Conservation (phyloP, 495 filamentous ascomycete genomes). For the Penicillium lividum region DNA sequence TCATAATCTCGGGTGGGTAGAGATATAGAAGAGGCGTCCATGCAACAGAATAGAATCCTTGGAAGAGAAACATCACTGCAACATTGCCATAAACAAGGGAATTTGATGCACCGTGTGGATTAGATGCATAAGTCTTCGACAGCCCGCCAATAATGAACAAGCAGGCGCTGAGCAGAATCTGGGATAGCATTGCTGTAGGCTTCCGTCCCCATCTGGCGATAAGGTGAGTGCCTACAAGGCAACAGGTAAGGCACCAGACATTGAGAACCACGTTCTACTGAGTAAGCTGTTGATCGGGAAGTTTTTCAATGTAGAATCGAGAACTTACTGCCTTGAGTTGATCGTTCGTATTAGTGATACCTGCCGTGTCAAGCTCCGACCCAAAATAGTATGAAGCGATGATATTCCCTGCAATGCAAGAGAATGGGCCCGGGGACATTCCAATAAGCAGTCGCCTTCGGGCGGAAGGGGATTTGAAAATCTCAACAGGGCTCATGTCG, state of each 20-base stretch:
- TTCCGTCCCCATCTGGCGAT: slow-evolving; percentile 44
- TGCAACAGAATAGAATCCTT: slow-evolving; percentile 60
- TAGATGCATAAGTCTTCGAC: slow-evolving; percentile 48
- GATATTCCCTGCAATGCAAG: slow-evolving; percentile 52
- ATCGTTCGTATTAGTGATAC: slow-evolving; percentile 40
- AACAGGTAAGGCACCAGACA: slow-evolving; percentile 41
- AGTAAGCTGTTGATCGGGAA: not conserved
- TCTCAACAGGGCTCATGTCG: slow-evolving; percentile 42
- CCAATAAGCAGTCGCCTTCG: slow-evolving; percentile 48
- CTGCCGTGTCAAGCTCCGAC: slow-evolving; percentile 45
- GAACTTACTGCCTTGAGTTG: slow-evolving; percentile 48
- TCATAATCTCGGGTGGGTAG: slow-evolving; percentile 57
- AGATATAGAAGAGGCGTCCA: slow-evolving; percentile 62
- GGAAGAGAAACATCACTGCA: slow-evolving; percentile 48
- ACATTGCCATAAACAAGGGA: slow-evolving; percentile 44
- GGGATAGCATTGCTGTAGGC: slow-evolving; percentile 41
- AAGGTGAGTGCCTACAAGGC: slow-evolving; percentile 40
- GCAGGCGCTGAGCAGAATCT: slow-evolving; percentile 38
- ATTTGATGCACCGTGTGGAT: slow-evolving; percentile 33
- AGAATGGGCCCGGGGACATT: slow-evolving; percentile 43
- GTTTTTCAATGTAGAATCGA: not conserved
- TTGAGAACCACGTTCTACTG: slow-evolving; percentile 44
- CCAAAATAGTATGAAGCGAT: slow-evolving; percentile 54
- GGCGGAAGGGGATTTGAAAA: slow-evolving; percentile 39
- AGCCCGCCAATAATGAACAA: slow-evolving; percentile 53